Percentiles rank a stretch among this genome's conserved stretches.
Conservation (phyloP, 768 basidiomycete genomes). For the Hypholoma sublateritium region DNA sequence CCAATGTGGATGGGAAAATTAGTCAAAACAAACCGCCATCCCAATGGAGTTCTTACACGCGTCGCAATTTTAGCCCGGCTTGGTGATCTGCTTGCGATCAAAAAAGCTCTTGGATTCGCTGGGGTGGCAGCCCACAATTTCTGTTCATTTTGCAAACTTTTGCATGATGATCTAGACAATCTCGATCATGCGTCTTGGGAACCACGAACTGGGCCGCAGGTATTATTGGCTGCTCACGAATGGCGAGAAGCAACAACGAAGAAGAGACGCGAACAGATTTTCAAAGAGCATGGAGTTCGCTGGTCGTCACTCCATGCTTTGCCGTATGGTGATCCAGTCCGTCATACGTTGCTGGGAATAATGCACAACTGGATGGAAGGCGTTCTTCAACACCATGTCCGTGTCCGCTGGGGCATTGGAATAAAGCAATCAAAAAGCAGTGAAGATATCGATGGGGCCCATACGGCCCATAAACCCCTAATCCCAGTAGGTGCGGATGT, state of each 20-base stretch:
- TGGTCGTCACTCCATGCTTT: conserved; percentile 21
- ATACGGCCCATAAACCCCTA: neutral
- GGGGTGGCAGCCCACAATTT: conserved; percentile 15
- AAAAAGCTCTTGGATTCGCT: conserved; percentile 20
- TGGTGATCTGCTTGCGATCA: conserved; percentile 20
- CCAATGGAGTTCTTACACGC: conserved; percentile 12
- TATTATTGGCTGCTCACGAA: conserved; percentile 8
- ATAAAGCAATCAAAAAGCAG: neutral
- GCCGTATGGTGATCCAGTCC: conserved; percentile 21
- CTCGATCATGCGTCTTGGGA: conserved; percentile 5
- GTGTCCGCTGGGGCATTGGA: neutral
- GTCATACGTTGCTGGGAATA: conserved; percentile 20
- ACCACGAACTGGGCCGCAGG: conserved; percentile 11
- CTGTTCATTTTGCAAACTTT: conserved; percentile 20
- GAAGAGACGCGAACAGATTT: conserved; percentile 9
- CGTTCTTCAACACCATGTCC: conserved; percentile 11
- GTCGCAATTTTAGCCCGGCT: conserved; percentile 17
- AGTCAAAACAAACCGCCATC: conserved; percentile 15
- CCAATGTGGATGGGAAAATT: conserved; percentile 11
- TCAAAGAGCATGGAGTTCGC: conserved; percentile 17
- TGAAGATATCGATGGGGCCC: neutral
- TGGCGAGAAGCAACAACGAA: conserved; percentile 17
- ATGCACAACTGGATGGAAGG: conserved; percentile 29
- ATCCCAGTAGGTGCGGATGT: too few relatives aligned
- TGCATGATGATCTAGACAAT: conserved; percentile 5